Conservation (phyloP, 2,329 filamentous ascomycete genomes). For the Exophiala dermatitidis region DNA sequence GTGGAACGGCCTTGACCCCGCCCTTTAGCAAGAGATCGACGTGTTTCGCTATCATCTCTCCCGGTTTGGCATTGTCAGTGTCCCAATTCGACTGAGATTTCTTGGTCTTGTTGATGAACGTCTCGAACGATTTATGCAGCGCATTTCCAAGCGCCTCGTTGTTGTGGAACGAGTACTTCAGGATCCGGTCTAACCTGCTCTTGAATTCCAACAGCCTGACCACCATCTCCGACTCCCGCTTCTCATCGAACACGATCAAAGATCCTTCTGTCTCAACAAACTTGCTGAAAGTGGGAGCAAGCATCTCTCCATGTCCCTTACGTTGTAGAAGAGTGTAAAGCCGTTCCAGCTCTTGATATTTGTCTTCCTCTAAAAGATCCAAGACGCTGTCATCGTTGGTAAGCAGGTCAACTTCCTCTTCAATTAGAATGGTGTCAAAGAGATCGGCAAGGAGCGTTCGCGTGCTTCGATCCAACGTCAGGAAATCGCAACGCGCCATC, state of each 20-base stretch:
- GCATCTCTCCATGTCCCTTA: conserved; percentile 59
- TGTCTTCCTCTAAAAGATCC: conserved; percentile 64
- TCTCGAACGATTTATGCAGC: conserved; percentile 76
- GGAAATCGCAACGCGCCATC: conserved; percentile 67
- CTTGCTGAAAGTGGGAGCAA: conserved; percentile 66
- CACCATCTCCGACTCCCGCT: conserved; percentile 78
- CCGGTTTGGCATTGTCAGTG: conserved; percentile 84
- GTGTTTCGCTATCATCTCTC: conserved; percentile 98
- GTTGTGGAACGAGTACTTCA: conserved; percentile 66
- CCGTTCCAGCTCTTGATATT: conserved; percentile 62
- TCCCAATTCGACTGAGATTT: conserved; percentile 64
- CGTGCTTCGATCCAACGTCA: conserved; percentile 75
- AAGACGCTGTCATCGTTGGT: conserved; percentile 61
- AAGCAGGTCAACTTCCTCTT: conserved; percentile 58
- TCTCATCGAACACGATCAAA: conserved; percentile 68
- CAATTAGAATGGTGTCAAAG: conserved; percentile 66
- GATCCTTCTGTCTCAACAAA: conserved; percentile 74
- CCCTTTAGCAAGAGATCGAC: conserved; percentile 83
- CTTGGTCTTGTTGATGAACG: conserved; percentile 83
- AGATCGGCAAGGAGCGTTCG: conserved; percentile 66
- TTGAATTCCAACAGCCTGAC: conserved; percentile 74
- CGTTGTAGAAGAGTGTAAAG: conserved; percentile 72
- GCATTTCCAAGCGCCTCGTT: conserved; percentile 70
- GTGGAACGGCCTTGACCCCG: conserved; percentile 74
- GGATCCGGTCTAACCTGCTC: conserved; percentile 66